These are phyloP conservation scores for Exophiala oligosperma DNA, from an alignment of 2,329 filamentous ascomycete genomes.

Conservation along the genomic window DNA sequence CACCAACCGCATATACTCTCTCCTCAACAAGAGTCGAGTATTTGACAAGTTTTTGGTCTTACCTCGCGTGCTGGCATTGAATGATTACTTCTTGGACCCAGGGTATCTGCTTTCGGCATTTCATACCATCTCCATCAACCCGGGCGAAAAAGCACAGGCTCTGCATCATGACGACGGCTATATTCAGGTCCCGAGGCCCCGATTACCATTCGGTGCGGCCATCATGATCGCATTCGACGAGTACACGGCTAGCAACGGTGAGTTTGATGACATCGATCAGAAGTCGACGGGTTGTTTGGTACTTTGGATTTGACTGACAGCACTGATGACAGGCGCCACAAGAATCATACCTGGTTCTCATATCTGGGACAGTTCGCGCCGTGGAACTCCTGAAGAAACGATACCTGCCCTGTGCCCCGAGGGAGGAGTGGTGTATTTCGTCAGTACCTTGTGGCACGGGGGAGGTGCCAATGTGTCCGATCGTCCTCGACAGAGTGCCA, in stretches of 20 bases:
- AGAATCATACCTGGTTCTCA: constrained; percentile 39
- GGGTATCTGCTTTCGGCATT: constrained; percentile 39
- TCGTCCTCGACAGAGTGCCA: constrained; percentile 36
- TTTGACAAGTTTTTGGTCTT: constrained; percentile 42
- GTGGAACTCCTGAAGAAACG: constrained; percentile 32
- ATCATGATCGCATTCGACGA: constrained; percentile 34
- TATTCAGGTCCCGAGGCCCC: constrained; percentile 37
- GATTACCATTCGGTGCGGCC: constrained; percentile 35
- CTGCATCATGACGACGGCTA: constrained; percentile 40
- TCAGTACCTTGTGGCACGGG: constrained; percentile 41
- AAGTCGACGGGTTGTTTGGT: too few relatives aligned
- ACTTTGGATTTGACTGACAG: too few relatives aligned
- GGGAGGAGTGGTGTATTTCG: constrained; percentile 39
- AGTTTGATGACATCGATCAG: constrained; percentile 11
- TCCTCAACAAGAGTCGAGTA: constrained; percentile 40
- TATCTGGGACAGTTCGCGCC: constrained; percentile 34
- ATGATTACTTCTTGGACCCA: constrained; percentile 42
- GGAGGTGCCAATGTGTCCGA: constrained; percentile 38
- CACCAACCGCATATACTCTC: constrained; percentile 41
- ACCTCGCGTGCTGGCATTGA: constrained; percentile 39
- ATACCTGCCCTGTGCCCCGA: constrained; percentile 37
- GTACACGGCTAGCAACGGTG: constrained; percentile 30
- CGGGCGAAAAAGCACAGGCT: constrained; percentile 38
- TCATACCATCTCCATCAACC: constrained; percentile 42
- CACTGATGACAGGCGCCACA: constrained; percentile 33